A percentile compares a stretch with the other conserved stretches of the same genome.
Evolutionary conservation across 768 basidiomycete genomes (phyloP).

Genomic region (Suillus decipiens): DNA sequence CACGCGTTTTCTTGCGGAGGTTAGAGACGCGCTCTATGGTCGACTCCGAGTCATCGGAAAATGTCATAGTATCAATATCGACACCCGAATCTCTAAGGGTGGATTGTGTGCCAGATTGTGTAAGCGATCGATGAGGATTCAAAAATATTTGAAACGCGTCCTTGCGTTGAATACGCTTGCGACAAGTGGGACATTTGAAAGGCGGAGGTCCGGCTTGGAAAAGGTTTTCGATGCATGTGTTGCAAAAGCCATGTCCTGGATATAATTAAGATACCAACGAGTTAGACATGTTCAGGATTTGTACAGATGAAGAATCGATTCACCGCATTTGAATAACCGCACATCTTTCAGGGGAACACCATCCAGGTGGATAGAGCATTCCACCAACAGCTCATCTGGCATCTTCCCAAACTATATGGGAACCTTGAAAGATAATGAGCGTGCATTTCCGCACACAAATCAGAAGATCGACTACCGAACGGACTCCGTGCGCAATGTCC

Average conservation of each 20-base stretch:
- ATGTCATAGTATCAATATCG: constrained; percentile 8
- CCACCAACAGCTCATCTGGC: constrained; percentile 25
- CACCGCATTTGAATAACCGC: constrained; percentile 34
- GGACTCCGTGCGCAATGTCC: neutral
- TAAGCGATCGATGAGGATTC: constrained; percentile 18
- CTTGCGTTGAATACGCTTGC: constrained; percentile 28
- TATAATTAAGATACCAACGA: constrained; percentile 12
- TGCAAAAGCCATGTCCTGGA: constrained; percentile 35
- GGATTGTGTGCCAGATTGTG: constrained; percentile 5
- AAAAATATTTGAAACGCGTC: constrained; percentile 32
- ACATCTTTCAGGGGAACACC: constrained; percentile 29
- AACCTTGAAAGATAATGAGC: constrained; percentile 4
- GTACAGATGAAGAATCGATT: neutral
- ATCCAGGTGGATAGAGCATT: constrained; percentile 35
- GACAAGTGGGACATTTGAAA: constrained; percentile 30
- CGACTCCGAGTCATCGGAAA: constrained; percentile 4
- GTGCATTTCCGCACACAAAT: constrained; percentile 2
- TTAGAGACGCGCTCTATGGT: neutral
- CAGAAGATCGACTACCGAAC: constrained; percentile 4
- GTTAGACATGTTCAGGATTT: constrained; percentile 16
- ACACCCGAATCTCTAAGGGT: neutral
- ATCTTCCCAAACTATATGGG: constrained; percentile 8
- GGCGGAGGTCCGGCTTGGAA: constrained; percentile 14
- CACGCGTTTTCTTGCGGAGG: constrained; percentile 12
- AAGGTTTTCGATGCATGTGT: constrained; percentile 28